Evolutionary conservation across 1,139 yeast species (phyloP).

Genomic region (Geotrichum reessii): DNA sequence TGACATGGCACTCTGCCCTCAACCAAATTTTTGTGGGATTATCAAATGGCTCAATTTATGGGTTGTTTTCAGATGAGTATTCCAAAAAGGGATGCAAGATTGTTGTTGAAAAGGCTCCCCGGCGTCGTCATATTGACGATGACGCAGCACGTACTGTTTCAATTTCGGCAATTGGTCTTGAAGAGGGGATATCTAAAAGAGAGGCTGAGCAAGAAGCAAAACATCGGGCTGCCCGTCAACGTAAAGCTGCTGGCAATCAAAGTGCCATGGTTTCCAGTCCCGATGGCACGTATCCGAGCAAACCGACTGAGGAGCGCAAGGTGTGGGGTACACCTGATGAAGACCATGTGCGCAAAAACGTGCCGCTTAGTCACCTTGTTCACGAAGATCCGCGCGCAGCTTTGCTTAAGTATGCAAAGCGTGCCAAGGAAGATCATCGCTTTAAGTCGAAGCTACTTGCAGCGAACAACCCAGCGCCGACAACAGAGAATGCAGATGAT

Average conservation of each 20-base stretch:
- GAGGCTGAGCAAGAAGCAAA: slow-evolving; percentile 16
- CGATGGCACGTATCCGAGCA: background rate
- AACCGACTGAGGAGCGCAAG: background rate
- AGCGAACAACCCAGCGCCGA: slow-evolving; percentile 20
- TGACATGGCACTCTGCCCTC: slow-evolving; percentile 32
- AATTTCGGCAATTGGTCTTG: slow-evolving; percentile 30
- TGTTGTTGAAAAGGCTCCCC: slow-evolving; percentile 36
- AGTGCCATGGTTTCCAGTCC: background rate
- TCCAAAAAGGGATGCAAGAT: slow-evolving; percentile 37
- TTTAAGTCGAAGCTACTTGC: slow-evolving; percentile 15
- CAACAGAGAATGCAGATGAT: slow-evolving; percentile 12
- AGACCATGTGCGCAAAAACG: slow-evolving; percentile 25
- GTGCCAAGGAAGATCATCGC: slow-evolving; percentile 27
- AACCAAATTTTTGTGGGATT: slow-evolving; percentile 39
- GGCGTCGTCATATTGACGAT: slow-evolving; percentile 38
- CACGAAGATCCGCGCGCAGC: slow-evolving; percentile 39
- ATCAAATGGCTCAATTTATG: slow-evolving; percentile 30
- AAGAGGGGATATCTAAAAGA: slow-evolving; percentile 15
- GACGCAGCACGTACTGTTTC: slow-evolving; percentile 30
- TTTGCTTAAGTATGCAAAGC: slow-evolving; percentile 34
- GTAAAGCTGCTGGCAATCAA: background rate
- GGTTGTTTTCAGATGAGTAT: slow-evolving; percentile 35
- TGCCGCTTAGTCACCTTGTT: slow-evolving; percentile 23
- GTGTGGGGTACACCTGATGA: slow-evolving; percentile 29
- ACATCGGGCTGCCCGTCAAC: background rate